Conservation (phyloP, 352 stramenopile species). For the Globisporangium recalcitrans region DNA sequence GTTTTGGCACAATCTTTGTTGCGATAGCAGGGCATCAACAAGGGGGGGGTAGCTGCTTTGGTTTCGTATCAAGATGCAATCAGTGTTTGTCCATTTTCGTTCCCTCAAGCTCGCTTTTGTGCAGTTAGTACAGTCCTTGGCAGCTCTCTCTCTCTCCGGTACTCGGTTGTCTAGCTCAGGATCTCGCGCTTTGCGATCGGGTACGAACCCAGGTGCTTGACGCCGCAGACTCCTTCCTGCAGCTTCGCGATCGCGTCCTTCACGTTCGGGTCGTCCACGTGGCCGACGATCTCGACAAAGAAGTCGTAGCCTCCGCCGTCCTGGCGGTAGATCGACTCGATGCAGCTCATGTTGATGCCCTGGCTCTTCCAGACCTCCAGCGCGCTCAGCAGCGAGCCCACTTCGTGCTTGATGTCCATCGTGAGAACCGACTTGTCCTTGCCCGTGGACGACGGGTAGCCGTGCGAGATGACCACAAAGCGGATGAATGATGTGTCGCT, state of each 20-base stretch:
- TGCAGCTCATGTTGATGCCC: slow-evolving; percentile 73
- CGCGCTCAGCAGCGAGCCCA: slow-evolving; percentile 74
- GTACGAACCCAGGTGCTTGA: slow-evolving; percentile 81
- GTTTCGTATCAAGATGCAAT: not conserved
- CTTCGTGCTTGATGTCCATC: slow-evolving; percentile 84
- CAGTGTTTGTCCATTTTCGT: not conserved
- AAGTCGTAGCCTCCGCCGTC: slow-evolving; percentile 78
- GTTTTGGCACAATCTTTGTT: not conserved
- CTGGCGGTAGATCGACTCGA: slow-evolving; percentile 84
- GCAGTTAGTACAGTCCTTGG: too few species aligned
- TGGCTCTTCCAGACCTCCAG: slow-evolving; percentile 82
- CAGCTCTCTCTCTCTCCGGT: too few species aligned
- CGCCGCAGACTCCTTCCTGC: slow-evolving; percentile 41
- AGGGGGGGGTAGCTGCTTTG: not conserved
- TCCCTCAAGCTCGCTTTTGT: not conserved
- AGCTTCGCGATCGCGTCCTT: slow-evolving; percentile 49
- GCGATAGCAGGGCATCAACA: not conserved
- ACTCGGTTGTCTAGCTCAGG: slow-evolving; percentile 46
- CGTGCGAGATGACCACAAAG: slow-evolving; percentile 72
- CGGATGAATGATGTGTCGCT: slow-evolving; percentile 51
- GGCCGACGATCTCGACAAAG: slow-evolving; percentile 77
- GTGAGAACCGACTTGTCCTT: slow-evolving; percentile 82
- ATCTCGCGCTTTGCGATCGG: slow-evolving; percentile 50
- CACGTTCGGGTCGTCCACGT: slow-evolving; percentile 69
- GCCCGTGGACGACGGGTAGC: slow-evolving; percentile 53